Evolutionary conservation across 1,284 basidiomycete genomes (phyloP).

Genomic region (Leccinum proximum): DNA sequence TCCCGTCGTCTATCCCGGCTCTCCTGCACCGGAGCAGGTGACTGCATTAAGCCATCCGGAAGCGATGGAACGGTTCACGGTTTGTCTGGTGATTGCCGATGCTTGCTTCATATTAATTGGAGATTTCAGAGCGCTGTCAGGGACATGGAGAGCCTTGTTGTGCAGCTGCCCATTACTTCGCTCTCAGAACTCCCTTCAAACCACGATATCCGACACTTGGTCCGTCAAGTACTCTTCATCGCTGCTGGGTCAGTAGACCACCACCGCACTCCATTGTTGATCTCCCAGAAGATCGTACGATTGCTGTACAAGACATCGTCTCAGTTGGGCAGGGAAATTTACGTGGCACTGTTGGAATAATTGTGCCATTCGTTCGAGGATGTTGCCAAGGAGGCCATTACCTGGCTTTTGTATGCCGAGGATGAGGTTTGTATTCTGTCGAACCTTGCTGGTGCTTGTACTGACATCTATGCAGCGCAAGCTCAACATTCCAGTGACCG

Average conservation of each 20-base stretch:
- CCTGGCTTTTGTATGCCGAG: constrained; percentile 96
- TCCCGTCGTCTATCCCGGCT: constrained; percentile 44
- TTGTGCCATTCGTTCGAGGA: constrained; percentile 90
- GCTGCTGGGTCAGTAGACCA: constrained; percentile 78
- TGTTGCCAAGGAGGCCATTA: constrained; percentile 95
- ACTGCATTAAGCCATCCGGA: constrained; percentile 57
- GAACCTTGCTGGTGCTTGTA: constrained; percentile 7
- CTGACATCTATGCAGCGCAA: constrained; percentile 64
- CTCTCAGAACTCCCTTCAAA: constrained; percentile 73
- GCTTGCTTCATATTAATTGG: constrained; percentile 3
- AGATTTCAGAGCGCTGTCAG: constrained; percentile 54
- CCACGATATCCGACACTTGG: constrained; percentile 83
- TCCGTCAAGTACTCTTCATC: constrained; percentile 79
- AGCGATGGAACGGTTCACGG: constrained; percentile 75
- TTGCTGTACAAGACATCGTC: constrained; percentile 84
- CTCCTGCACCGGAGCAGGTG: constrained; percentile 47
- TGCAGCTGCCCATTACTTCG: constrained; percentile 64
- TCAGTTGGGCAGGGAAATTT: constrained; percentile 87
- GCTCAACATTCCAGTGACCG: constrained; percentile 94
- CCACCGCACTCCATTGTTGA: constrained; percentile 84
- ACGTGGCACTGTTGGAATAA: constrained; percentile 85
- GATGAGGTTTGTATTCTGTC: constrained; percentile 69
- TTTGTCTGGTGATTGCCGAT: constrained; percentile 31
- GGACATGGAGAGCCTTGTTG: constrained; percentile 79
- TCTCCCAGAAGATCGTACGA: constrained; percentile 95